These are phyloP conservation scores for Acaromyces ingoldii DNA, from an alignment of 1,284 basidiomycete genomes.

Conservation along the genomic window DNA sequence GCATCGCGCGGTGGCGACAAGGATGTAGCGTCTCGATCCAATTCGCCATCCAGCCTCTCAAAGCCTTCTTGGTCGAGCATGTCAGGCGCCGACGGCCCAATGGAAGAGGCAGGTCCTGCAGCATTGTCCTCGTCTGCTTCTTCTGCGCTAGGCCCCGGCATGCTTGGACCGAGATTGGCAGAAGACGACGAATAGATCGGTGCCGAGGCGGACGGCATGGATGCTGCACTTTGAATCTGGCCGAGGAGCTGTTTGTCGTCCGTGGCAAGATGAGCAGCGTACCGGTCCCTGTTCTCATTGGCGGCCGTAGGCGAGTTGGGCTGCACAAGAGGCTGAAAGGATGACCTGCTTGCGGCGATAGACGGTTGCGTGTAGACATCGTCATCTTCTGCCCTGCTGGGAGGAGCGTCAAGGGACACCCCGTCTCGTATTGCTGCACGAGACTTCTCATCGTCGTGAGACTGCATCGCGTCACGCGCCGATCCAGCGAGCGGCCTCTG, in stretches of 20 bases:
- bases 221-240: slow-evolving; percentile 24
- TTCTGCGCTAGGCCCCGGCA: slow-evolving; percentile 1
- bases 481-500: slow-evolving; percentile 5
- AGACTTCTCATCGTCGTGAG: not conserved
- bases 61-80: slow-evolving; percentile 34
- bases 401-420: no score
- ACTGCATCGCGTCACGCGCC: not conserved
- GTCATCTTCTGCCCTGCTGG: no score
- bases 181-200: slow-evolving; percentile 15
- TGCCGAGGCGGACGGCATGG: slow-evolving; percentile 17
- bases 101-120: not conserved
- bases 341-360: not conserved
- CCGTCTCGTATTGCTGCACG: not conserved
- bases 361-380: not conserved
- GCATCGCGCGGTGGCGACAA: not conserved
- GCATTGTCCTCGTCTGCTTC: slow-evolving; percentile 4
- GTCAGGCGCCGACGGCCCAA: slow-evolving; percentile 22
- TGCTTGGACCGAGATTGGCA: slow-evolving; percentile 11
- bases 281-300: slow-evolving; percentile 4
- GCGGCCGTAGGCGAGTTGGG: not conserved
- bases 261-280: slow-evolving; percentile 30
- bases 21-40: not conserved
- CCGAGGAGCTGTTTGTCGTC: slow-evolving; percentile 35
- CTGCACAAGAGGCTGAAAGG: not conserved
- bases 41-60: slow-evolving; percentile 12